Evolutionary conservation across 192 early-diverging fungal species (phyloP), one percentile per base, ranked within the genome.

Genomic region (Fimicolochytrium jonesii): DNA sequence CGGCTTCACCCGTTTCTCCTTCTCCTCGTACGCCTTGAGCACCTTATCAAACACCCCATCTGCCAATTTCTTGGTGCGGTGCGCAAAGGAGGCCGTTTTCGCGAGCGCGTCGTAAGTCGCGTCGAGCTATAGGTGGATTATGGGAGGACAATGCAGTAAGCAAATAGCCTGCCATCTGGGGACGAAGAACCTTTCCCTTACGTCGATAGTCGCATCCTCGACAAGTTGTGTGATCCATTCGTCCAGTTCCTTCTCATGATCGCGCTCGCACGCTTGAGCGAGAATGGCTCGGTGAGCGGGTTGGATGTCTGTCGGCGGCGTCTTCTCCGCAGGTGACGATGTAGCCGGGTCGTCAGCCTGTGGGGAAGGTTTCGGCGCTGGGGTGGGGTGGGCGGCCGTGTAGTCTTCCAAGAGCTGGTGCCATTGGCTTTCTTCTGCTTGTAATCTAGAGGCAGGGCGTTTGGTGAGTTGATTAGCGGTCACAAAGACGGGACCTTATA

Each of bases 1-100:
- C 25, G 43, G 28, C 23, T 58, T 44, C 29, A 25, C 22, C 22
- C 15, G 20, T 33, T 46, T 66, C 11, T 64, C 52, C 3, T 51
- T 48, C 39, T 66, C 64, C 6, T 55, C 64, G 43, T 66, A 66
- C 2, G 55, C 64, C 46, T 25, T 31, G 10, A 66, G 35, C 13
- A 66, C 46, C 18, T 36, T 3, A 11, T 56, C 64, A 37, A 66
- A 66, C 7, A 66, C 44, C 13, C 43, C 54, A 20, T 66, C 64
- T 11, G 45, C 28, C 20, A 57, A 37, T n/a, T 33, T 36, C 26
- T 35, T 41, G 4, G 55, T 66, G 31, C 60, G 31, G 35, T 51
- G 32, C 9, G 30, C 48, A 35, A 51, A 51, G n/a, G 60, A 46
- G 11, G 26, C 15, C 20, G 39, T 36, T 35, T 25, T 42, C 15